Base-by-base conservation (phyloP, 805 yeast species). In the Pichia cabralensis region DNA sequence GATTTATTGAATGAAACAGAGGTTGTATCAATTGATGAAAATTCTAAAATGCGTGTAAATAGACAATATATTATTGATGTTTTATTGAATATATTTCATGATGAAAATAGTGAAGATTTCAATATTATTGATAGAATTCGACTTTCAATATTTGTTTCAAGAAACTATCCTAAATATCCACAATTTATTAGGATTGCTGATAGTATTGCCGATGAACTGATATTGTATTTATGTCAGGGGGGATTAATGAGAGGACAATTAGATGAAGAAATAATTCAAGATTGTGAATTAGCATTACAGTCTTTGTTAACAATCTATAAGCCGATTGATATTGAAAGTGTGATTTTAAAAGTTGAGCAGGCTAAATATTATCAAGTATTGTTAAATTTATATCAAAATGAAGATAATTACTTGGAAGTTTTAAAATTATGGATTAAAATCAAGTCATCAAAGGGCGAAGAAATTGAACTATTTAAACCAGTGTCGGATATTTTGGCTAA, bases 11-110 rank as follows among this genome's bases (percentile, higher is more conserved):
- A 86, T 52, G 85, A 76, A 15, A 76, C 73, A 29, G 68, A 61
- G 20, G 50, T 57, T 4, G 48, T 49, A 2, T 45, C 50, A 9
- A 36, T 36, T n/a, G 41, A 41, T 1, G 46, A 36, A 28, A 60
- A 36, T 17, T 50, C 42, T 33, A 53, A 56, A 29, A 35, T 53
- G 13, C 52, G 49, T 15, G 64, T 81, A 5, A 80, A 65, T 41
- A 63, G 97, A 14, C 97, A 89, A 52, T 79, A 78, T 45, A 70
- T 89, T 11, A 59, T 84, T 15, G 89, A 84, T 40, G 71, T 83
- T 4, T 55, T 89, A 15, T 51, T 83, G 12, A 82, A 80, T 33
- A 56, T 77, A 3, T 67, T 70, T 44, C 63, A 64, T 3, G n/a
- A n/a, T n/a, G 61, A 56, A 5, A 53, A 61, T 34, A 25, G 34